These are phyloP conservation scores for Pythium graminicola DNA, from an alignment of 352 stramenopile genomes.

Conservation along the genomic window DNA sequence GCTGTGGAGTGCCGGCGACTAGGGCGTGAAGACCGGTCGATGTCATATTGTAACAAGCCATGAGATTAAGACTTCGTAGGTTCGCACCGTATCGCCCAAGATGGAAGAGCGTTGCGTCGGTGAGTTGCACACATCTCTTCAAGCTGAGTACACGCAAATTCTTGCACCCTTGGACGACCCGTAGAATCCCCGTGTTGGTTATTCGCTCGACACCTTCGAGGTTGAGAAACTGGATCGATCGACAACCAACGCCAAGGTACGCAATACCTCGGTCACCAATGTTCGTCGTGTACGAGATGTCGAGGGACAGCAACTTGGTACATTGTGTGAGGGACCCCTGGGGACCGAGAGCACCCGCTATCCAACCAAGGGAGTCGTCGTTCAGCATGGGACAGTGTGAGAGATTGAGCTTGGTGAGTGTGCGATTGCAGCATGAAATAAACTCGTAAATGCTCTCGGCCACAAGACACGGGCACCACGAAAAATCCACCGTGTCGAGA, in stretches of 20 bases:
- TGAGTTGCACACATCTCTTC: slow-evolving; percentile 54
- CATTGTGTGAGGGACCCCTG: slow-evolving; percentile 65
- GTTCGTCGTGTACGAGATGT: slow-evolving; percentile 53
- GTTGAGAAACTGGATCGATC: slow-evolving; percentile 64
- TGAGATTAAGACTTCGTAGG: slow-evolving; percentile 56
- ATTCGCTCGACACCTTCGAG: slow-evolving; percentile 59
- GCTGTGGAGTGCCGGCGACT: slow-evolving; percentile 35
- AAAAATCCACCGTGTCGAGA: slow-evolving; percentile 55
- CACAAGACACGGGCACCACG: slow-evolving; percentile 42
- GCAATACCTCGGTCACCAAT: slow-evolving; percentile 55
- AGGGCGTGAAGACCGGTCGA: slow-evolving; percentile 46
- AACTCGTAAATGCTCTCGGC: slow-evolving; percentile 58
- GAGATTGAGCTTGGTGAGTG: slow-evolving; percentile 50
- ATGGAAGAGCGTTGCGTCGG: slow-evolving; percentile 37
- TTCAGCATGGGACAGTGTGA: slow-evolving; percentile 52
- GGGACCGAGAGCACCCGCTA: slow-evolving; percentile 51
- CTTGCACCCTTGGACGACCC: slow-evolving; percentile 44
- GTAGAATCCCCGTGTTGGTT: slow-evolving; percentile 37
- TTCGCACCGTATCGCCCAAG: slow-evolving; percentile 43
- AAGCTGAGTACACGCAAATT: slow-evolving; percentile 53
- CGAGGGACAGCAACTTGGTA: slow-evolving; percentile 49
- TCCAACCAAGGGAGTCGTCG: slow-evolving; percentile 67
- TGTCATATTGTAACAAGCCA: slow-evolving; percentile 52
- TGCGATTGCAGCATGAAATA: slow-evolving; percentile 59
- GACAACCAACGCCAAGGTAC: slow-evolving; percentile 43